phyloP scores from a whole-genome alignment of 148 eudicot genomes.

The Oxyria digyna region DNA sequence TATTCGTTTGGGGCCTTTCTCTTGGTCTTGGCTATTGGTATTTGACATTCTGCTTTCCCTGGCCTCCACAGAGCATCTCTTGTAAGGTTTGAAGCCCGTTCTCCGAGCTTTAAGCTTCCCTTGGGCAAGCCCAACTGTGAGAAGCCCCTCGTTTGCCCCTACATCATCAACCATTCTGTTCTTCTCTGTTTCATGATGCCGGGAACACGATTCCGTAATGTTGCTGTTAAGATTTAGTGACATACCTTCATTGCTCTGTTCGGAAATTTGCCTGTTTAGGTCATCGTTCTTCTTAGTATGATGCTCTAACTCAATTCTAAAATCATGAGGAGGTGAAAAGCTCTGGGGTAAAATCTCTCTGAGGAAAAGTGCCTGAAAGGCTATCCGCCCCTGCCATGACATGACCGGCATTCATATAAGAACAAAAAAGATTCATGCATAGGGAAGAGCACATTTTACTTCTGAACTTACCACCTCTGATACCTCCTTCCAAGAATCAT shows the following conservation, averaged over 20 bases:
- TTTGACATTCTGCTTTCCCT: conserved; percentile 36
- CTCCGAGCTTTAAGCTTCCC: conserved; percentile 39
- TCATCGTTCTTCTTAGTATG: conserved; percentile 10
- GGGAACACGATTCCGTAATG: conserved; percentile 26
- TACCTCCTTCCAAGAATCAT: conserved; percentile 89
- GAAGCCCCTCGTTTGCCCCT: conserved; percentile 20
- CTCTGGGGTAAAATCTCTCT: conserved; percentile 80
- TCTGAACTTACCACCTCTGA: conserved; percentile 64
- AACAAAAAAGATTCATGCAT: background rate
- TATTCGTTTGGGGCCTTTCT: conserved; percentile 60
- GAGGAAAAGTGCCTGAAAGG: conserved; percentile 78
- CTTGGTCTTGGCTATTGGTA: conserved; percentile 39
- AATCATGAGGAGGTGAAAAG: conserved; percentile 50
- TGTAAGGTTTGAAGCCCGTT: conserved; percentile 95
- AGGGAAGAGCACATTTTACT: background rate
- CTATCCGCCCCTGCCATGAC: conserved; percentile 67
- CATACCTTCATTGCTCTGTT: conserved; percentile 20
- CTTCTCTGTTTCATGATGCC: conserved; percentile 20
- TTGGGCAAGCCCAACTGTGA: conserved; percentile 29
- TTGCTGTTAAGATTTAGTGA: conserved; percentile 42
- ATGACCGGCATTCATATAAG: background rate
- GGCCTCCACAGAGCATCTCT: conserved; percentile 83
- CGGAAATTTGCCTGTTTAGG: conserved; percentile 15
- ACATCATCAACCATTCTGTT: conserved; percentile 15
- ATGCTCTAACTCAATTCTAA: conserved; percentile 14